Percentiles rank a stretch among this genome's conserved stretches.
These are phyloP conservation scores for Elaphomyces granulatus DNA, from an alignment of 495 filamentous ascomycete genomes.

Conservation along the genomic window DNA sequence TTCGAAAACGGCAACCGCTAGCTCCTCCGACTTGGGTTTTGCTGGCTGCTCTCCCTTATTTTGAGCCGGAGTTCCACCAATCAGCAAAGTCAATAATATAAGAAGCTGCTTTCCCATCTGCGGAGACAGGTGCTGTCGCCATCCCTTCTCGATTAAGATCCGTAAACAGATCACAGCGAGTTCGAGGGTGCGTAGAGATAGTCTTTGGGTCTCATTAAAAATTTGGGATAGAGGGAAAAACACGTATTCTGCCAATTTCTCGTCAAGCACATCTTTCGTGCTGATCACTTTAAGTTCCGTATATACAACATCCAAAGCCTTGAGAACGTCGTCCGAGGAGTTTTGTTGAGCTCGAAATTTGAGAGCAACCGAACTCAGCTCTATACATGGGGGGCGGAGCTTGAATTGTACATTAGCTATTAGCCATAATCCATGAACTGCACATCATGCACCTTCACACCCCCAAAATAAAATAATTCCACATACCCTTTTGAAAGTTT, in stretches of 20 bases:
- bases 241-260: slow-evolving; percentile 79
- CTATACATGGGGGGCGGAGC: slow-evolving; percentile 67
- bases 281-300: slow-evolving; percentile 37
- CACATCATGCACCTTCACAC: neutral
- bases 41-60: slow-evolving; percentile 17
- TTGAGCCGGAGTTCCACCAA: slow-evolving; percentile 51
- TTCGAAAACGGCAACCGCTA: slow-evolving; percentile 43
- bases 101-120: slow-evolving; percentile 72
- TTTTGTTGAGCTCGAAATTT: slow-evolving; percentile 39
- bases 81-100: slow-evolving; percentile 66
- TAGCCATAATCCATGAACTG: neutral
- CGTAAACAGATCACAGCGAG: slow-evolving; percentile 55
- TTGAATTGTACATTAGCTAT: slow-evolving; percentile 15
- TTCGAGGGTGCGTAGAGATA: slow-evolving; percentile 63
- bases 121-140: slow-evolving; percentile 49
- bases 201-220: slow-evolving; percentile 56
- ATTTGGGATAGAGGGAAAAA: slow-evolving; percentile 89
- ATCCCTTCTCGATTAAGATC: slow-evolving; percentile 61
- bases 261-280: slow-evolving; percentile 44
- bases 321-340: slow-evolving; percentile 38
- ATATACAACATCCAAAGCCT: slow-evolving; percentile 40
- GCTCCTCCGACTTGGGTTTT: slow-evolving; percentile 49
- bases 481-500: slow-evolving; percentile 28
- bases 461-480: neutral
- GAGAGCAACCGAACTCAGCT: slow-evolving; percentile 57